Conservation (phyloP, 345 rosid species). For the Eucalyptus cloeziana region DNA sequence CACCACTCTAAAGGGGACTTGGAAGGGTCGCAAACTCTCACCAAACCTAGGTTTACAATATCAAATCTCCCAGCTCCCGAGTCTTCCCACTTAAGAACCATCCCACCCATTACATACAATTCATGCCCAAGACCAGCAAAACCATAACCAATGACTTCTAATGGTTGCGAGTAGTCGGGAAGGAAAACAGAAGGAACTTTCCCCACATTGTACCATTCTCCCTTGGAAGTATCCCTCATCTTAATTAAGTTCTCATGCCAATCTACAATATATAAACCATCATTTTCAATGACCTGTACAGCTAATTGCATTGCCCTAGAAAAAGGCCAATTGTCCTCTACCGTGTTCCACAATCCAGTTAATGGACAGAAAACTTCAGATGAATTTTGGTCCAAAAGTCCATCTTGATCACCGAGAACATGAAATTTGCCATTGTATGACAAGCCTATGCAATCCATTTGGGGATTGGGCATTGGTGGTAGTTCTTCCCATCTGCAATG, state of each 20-base stretch:
- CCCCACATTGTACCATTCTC: conserved; percentile 62
- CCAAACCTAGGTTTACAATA: conserved; percentile 37
- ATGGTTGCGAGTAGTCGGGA: conserved; percentile 35
- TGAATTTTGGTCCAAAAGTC: conserved; percentile 28
- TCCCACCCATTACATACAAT: conserved; percentile 69
- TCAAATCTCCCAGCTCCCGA: conserved; percentile 53
- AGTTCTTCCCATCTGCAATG: conserved; percentile 75
- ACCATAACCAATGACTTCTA: conserved; percentile 67
- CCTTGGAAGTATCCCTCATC: conserved; percentile 44
- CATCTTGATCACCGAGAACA: conserved; percentile 52
- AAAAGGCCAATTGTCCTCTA: conserved; percentile 68
- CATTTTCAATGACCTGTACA: conserved; percentile 55
- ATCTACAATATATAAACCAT: conserved; percentile 48
- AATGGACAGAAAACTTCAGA: conserved; percentile 41
- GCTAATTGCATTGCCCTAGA: conserved; percentile 67
- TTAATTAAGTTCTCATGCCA: conserved; percentile 68
- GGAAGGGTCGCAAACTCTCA: conserved; percentile 61
- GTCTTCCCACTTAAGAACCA: conserved; percentile 79
- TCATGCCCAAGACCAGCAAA: conserved; percentile 51
- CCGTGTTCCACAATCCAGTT: conserved; percentile 38
- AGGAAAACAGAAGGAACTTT: conserved; percentile 53
- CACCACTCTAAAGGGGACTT: conserved; percentile 50
- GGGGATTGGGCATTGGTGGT: conserved; percentile 56
- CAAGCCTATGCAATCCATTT: conserved; percentile 56
- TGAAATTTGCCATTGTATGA: conserved; percentile 55